Base-by-base conservation (phyloP, 805 yeast species). In the Lipomyces starkeyi region DNA sequence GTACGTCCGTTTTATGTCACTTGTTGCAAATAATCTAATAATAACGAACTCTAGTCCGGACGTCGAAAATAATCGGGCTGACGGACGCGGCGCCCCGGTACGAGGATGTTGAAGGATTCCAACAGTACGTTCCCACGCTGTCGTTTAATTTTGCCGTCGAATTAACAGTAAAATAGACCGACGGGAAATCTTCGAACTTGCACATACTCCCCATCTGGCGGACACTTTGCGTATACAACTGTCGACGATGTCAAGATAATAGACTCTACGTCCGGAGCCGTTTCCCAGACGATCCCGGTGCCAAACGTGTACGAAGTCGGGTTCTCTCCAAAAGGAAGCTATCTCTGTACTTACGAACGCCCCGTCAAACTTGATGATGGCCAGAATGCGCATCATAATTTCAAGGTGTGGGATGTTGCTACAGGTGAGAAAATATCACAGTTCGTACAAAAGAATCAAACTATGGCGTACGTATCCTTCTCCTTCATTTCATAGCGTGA, bases 241-340 rank as follows among this genome's bases (percentile, higher is more conserved):
- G 91, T 90, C 32, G 79, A 81, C 52, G 71, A 81, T 62, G 91
- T 91, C 61, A 80, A 82, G 20, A 81, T 91, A 34, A 80, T 87
- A 58, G 83, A 86, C 73, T 84, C 94, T n/a, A 79, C 79, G 8
- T 75, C 83, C 43, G 87, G 90, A 25, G 79, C 81, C 6, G 74
- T 80, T 20, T 76, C 85, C 57, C 80, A 83, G 64, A 81, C 78
- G 58, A 78, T 92, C 61, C 87, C 85, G 49, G 80, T 88, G 60
- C 76, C 82, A 40, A 97, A 92, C 71, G 91, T 88, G 20, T 87
- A 88, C 75, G 98, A 95, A 76, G 77, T 95, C 74, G 86, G 87
- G 69, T 93, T 95, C 78, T 91, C 97, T n/a, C 97, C 98, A 9
- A 83, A 86, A 59, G 98, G 97, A 17, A 86, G 87, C 58, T 93